Base-by-base conservation (phyloP, 2,329 filamentous ascomycete genomes). In the Fusarium acutatum region DNA sequence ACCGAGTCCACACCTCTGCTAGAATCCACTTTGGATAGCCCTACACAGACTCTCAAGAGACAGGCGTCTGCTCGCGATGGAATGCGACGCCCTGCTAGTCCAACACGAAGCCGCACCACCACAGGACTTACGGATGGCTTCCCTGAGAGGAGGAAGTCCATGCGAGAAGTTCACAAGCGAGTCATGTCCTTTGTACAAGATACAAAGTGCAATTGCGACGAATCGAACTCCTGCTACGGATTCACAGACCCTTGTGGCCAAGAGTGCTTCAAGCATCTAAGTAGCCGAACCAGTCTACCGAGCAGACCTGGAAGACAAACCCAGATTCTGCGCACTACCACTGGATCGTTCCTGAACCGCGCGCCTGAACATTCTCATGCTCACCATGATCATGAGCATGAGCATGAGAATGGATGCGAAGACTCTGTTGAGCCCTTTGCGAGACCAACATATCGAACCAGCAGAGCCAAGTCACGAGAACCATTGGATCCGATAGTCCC, bases 141-240 rank as follows among this genome's bases (percentile, higher is more conserved):
- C 38, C 71, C 79, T n/a, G 80, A 80, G 35, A 83, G 88, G 35
- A 83, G 88, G 30, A 86, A 86, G 5, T 91, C 89, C 9, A 87
- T 91, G 80, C 75, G 84, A 13, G 81, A 87, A 65, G 83, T 92
- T 41, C 87, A 86, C 47, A 86, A 86, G 64, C 84, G 88, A 28
- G 87, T 92, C 43, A 81, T 91, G 80, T 92, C 90, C 49, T 92
- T 92, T 79, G 88, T 92, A 69, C 89, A 88, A 78, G 90, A 92
- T 75, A 90, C 87, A 28, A 92, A 92, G 78, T 77, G 85, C 38
- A 88, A 90, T 75, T 92, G 90, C 74, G 89, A 92, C 69, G 87
- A 89, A 72, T 80, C 81, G 24, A 90, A 89, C 1, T 87, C 88
- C 4, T 92, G 90, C 77, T 92, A 85, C 74, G 90, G 90, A 63